Percentiles rank a stretch among this genome's conserved stretches.
These are phyloP conservation scores for Mucor saturninus DNA, from an alignment of 371 early-diverging fungal genomes.

Conservation along the genomic window DNA sequence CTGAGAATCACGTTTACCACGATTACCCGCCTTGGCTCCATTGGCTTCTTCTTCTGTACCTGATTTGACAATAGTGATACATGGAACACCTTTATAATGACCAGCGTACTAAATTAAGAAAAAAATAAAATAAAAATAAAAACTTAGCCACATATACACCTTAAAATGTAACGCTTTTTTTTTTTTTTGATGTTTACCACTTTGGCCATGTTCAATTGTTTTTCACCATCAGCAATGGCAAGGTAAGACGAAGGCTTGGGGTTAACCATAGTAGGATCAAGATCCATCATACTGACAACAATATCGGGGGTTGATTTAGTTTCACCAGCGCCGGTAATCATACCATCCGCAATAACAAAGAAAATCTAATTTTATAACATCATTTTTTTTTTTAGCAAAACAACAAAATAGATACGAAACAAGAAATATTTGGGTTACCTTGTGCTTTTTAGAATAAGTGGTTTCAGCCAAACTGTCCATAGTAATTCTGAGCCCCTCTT, in stretches of 20 bases:
- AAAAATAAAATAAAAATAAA: constrained; percentile 4
- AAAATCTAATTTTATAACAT: constrained; percentile 21
- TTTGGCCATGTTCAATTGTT: constrained; percentile 93
- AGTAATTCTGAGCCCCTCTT: constrained; percentile 77
- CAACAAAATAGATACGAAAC: background rate
- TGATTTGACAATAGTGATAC: constrained; percentile 90
- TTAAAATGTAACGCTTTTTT: background rate
- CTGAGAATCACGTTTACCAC: constrained; percentile 99
- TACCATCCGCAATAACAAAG: constrained; percentile 55
- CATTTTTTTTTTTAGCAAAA: background rate
- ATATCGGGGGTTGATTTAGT: constrained; percentile 74
- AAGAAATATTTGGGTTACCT: constrained; percentile 29
- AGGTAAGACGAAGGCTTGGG: constrained; percentile 77
- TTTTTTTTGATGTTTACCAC: constrained; percentile 47
- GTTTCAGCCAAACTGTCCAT: constrained; percentile 84
- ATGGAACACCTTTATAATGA: constrained; percentile 86
- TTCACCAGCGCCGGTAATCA: constrained; percentile 57
- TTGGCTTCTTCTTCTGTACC: constrained; percentile 80
- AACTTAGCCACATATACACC: background rate
- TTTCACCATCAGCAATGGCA: constrained; percentile 89
- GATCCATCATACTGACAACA: constrained; percentile 70
- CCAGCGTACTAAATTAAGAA: constrained; percentile 73
- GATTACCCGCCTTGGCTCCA: constrained; percentile 88
- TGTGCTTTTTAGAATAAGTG: constrained; percentile 60
- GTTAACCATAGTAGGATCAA: constrained; percentile 55